Evolutionary conservation across 352 stramenopile genomes (phyloP).

Genomic region (Globisporangium solare): DNA sequence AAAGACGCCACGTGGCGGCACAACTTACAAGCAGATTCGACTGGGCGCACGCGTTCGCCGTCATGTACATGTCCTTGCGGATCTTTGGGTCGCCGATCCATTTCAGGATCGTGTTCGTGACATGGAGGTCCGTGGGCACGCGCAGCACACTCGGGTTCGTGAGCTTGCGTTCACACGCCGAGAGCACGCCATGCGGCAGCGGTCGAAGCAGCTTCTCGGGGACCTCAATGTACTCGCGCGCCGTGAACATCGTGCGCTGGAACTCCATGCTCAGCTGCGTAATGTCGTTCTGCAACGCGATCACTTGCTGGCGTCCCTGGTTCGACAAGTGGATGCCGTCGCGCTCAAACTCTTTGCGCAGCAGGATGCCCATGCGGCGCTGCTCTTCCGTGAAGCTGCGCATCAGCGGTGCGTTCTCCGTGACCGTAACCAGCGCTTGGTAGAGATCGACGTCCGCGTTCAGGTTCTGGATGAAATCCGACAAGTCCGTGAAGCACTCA

Average conservation of each 20-base stretch:
- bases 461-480: conserved; percentile 93
- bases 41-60: conserved; percentile 77
- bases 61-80: conserved; percentile 89
- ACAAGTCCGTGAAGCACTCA: conserved; percentile 88
- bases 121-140: conserved; percentile 79
- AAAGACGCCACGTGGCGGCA: too few relatives aligned
- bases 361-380: conserved; percentile 79
- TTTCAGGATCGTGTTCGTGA: conserved; percentile 91
- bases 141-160: conserved; percentile 52
- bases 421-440: conserved; percentile 69
- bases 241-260: conserved; percentile 76
- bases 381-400: conserved; percentile 85
- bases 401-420: conserved; percentile 45
- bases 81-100: conserved; percentile 77
- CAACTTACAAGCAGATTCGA: conserved; percentile 49
- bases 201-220: conserved; percentile 41
- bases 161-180: conserved; percentile 60
- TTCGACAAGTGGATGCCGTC: conserved; percentile 92
- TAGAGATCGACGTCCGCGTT: conserved; percentile 93
- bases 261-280: conserved; percentile 87
- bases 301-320: conserved; percentile 72
- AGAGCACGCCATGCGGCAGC: conserved; percentile 56
- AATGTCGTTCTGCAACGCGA: conserved; percentile 86
- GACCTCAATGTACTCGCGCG: conserved; percentile 63
- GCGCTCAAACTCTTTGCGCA: conserved; percentile 93